Evolutionary conservation across 2,329 filamentous ascomycete species (phyloP).

Genomic region (Fusarium pilosicola): DNA sequence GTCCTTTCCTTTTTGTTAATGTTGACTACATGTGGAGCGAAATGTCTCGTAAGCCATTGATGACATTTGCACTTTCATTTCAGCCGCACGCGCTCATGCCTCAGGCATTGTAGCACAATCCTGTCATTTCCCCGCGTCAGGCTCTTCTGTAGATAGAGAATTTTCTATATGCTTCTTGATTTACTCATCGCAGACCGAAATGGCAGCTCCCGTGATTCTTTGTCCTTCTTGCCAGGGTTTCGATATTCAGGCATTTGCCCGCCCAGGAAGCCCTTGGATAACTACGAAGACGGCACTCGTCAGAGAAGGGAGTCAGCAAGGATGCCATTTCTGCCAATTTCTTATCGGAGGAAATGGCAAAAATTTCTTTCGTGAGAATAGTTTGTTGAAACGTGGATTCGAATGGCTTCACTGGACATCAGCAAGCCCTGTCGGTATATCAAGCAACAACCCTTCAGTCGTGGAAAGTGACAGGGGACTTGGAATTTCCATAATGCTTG

Average conservation of each 20-base stretch:
- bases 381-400: fast-evolving
- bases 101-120: background rate
- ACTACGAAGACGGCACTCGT: fast-evolving
- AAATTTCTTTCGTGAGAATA: fast-evolving
- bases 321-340: background rate
- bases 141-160: no score
- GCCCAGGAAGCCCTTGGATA: background rate
- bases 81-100: background rate
- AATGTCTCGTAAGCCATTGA: fast-evolving
- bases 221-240: background rate
- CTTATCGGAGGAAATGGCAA: fast-evolving
- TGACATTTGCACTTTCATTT: background rate
- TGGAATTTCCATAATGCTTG: fast-evolving
- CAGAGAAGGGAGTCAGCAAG: background rate
- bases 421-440: fast-evolving
- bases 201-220: fast-evolving
- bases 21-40: fast-evolving
- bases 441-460: background rate
- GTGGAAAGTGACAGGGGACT: no score
- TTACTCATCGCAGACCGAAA: background rate
- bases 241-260: background rate
- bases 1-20: fast-evolving
- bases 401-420: background rate
- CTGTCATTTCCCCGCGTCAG: fast-evolving
- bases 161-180: no score